These are phyloP conservation scores for Cenococcum geophilum DNA, from an alignment of 495 filamentous ascomycete genomes.

Conservation along the genomic window DNA sequence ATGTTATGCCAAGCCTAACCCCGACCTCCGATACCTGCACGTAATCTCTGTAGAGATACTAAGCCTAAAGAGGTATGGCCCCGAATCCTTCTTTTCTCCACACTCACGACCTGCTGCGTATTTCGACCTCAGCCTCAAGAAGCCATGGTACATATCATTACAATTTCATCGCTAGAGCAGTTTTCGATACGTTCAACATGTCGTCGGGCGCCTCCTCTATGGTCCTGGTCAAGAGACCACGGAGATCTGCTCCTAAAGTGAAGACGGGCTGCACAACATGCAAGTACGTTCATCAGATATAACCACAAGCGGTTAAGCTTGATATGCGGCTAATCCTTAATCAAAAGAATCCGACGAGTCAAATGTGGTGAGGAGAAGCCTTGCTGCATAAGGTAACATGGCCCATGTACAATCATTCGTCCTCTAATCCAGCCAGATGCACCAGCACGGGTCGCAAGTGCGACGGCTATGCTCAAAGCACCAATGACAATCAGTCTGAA, in stretches of 20 bases:
- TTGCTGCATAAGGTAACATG: constrained; percentile 32
- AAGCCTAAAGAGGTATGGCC: background rate
- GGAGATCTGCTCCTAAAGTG: constrained; percentile 33
- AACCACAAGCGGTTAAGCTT: background rate
- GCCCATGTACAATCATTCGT: constrained; percentile 32
- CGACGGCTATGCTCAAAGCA: constrained; percentile 34
- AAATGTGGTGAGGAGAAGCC: constrained; percentile 56
- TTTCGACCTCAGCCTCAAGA: background rate
- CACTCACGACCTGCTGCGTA: background rate
- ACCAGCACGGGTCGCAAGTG: constrained; percentile 48
- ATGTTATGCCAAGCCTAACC: too few relatives aligned
- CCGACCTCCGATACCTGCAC: too few relatives aligned
- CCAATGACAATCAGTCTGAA: background rate
- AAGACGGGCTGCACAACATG: constrained; percentile 47
- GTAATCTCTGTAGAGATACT: too few relatives aligned
- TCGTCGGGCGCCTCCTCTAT: background rate
- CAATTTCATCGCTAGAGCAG: background rate
- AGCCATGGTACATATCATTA: background rate
- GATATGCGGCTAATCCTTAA: background rate
- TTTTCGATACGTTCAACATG: background rate
- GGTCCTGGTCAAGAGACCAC: constrained; percentile 7
- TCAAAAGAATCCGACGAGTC: constrained; percentile 42
- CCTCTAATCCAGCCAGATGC: constrained; percentile 41
- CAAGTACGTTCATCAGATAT: constrained; percentile 34
- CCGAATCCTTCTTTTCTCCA: background rate